Evolutionary conservation across 441 rosid genomes (phyloP).

Genomic region (Adansonia rubrostipa): DNA sequence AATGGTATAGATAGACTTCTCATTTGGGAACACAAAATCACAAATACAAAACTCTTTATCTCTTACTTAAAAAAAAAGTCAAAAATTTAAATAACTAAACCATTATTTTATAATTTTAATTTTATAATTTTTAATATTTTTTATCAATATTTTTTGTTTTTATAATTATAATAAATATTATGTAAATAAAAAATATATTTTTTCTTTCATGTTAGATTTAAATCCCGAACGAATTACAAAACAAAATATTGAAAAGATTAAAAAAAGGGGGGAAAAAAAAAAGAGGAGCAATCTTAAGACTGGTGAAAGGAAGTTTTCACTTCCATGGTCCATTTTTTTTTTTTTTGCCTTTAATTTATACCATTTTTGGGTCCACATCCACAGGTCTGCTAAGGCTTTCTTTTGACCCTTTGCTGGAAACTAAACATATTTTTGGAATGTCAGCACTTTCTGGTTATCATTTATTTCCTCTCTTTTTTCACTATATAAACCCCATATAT

Average conservation of each 20-base stretch:
- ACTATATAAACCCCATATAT: slow-evolving; percentile 34
- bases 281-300: neutral
- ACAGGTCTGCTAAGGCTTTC: neutral
- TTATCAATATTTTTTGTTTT: no score
- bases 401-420: slow-evolving; percentile 28
- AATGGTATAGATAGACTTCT: slow-evolving; percentile 20
- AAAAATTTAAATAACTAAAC: neutral
- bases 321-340: neutral
- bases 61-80: neutral
- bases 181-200: no score
- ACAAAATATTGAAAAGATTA: no score
- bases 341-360: neutral
- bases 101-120: neutral
- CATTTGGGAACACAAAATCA: neutral
- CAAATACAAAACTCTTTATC: neutral
- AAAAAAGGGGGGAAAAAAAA: neutral
- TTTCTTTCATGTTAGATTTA: no score
- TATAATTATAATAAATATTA: no score
- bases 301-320: neutral
- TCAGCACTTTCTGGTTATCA: slow-evolving; percentile 34
- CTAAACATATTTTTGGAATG: slow-evolving; percentile 45
- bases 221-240: neutral
- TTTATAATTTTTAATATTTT: no score
- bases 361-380: slow-evolving; percentile 26
- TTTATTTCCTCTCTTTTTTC: slow-evolving; percentile 29